Conservation (phyloP, 148 eudicot genomes). For the Camellia lanceoleosa region DNA sequence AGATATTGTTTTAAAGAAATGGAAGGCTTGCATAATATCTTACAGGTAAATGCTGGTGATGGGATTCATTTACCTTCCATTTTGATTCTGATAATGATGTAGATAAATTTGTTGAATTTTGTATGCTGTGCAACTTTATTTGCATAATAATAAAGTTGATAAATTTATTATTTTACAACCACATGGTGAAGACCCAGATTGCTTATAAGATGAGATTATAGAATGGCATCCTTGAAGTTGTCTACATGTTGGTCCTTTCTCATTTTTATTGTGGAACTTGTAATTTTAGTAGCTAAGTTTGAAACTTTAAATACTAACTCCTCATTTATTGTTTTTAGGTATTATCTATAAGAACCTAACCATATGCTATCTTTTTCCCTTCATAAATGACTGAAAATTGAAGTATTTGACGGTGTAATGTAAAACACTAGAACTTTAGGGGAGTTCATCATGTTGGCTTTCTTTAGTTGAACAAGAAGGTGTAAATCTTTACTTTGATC, state of each 20-base stretch:
- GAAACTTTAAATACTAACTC: too few species aligned
- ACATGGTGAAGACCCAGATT: too few species aligned
- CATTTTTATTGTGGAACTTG: background rate
- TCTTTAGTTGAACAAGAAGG: too few species aligned
- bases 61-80: background rate
- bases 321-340: background rate
- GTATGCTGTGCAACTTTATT: background rate
- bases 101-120: background rate
- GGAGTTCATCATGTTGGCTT: too few species aligned
- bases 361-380: background rate
- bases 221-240: too few species aligned
- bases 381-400: background rate
- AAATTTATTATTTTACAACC: too few species aligned
- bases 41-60: constrained; percentile 2
- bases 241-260: too few species aligned
- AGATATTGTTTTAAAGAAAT: background rate
- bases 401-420: too few species aligned
- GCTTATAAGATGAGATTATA: too few species aligned
- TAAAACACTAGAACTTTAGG: too few species aligned
- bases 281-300: background rate
- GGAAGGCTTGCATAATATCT: background rate
- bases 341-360: background rate
- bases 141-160: background rate
- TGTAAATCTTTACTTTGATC: background rate
- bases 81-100: background rate